A percentile compares a stretch with the other conserved stretches of the same genome.
Conservation (phyloP, 179 eudicot species). For the Drosera spatulata region DNA sequence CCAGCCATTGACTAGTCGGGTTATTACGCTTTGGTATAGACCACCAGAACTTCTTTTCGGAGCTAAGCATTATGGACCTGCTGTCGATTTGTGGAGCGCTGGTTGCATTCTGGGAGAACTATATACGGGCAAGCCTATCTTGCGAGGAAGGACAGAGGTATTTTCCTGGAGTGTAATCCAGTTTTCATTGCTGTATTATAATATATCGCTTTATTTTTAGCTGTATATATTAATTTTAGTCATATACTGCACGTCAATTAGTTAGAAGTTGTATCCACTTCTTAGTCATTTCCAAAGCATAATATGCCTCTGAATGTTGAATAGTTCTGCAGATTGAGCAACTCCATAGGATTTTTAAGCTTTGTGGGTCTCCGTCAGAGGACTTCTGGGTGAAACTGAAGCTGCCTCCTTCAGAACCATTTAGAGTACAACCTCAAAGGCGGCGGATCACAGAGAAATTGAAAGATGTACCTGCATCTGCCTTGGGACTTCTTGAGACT, state of each 20-base stretch:
- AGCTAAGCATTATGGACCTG: slow-evolving; percentile 66
- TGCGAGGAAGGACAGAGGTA: slow-evolving; percentile 93
- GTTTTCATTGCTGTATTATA: no score
- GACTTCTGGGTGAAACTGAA: slow-evolving; percentile 71
- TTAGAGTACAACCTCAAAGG: slow-evolving; percentile 70
- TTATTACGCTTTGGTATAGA: slow-evolving; percentile 82
- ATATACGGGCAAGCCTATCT: slow-evolving; percentile 77
- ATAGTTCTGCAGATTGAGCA: slow-evolving; percentile 55
- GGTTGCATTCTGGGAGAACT: slow-evolving; percentile 83
- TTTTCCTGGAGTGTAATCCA: background rate
- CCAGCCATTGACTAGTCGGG: slow-evolving; percentile 73
- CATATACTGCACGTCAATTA: no score
- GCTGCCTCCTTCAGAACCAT: slow-evolving; percentile 79
- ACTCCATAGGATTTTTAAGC: slow-evolving; percentile 74
- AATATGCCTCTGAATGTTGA: background rate
- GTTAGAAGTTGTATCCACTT: no score
- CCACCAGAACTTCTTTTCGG: slow-evolving; percentile 89
- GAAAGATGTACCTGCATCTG: slow-evolving; percentile 60
- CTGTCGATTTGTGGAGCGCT: slow-evolving; percentile 85
- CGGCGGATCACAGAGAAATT: slow-evolving; percentile 60
- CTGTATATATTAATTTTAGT: no score
- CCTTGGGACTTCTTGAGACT: slow-evolving; percentile 60
- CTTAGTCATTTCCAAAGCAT: no score
- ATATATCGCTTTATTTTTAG: no score
- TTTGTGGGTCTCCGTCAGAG: slow-evolving; percentile 26